A percentile compares a stretch with the other conserved stretches of the same genome.
Conservation (phyloP, 2,329 filamentous ascomycete species). For the Diaporthe batatas region DNA sequence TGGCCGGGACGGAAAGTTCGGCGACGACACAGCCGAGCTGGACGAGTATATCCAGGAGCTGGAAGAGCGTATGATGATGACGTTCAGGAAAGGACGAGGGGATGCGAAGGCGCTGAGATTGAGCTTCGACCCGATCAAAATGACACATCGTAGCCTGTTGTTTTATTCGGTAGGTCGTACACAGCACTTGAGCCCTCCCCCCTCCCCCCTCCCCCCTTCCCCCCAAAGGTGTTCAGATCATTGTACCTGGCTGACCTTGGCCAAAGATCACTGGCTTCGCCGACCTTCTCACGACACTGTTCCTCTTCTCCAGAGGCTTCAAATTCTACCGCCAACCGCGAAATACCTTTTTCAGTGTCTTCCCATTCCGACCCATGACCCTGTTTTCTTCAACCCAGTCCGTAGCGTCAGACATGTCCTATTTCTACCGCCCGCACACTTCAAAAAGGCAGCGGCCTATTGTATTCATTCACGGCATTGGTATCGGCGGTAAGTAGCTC, state of each 20-base stretch:
- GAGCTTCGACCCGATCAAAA: slow-evolving; percentile 43
- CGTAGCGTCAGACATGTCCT: slow-evolving; percentile 59
- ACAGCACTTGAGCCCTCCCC: not conserved
- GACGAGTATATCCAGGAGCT: slow-evolving; percentile 41
- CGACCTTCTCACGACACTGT: slow-evolving; percentile 32
- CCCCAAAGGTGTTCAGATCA: not conserved
- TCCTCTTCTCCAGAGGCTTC: slow-evolving; percentile 40
- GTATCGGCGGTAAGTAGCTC: slow-evolving; percentile 63
- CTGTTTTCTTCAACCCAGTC: not conserved
- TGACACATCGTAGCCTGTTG: slow-evolving; percentile 39
- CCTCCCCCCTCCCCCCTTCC: no score
- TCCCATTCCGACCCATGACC: slow-evolving; percentile 42
- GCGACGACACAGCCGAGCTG: slow-evolving; percentile 38
- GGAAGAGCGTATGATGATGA: slow-evolving; percentile 26
- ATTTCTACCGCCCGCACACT: slow-evolving; percentile 76
- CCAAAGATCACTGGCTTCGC: slow-evolving; percentile 15
- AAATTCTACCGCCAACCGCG: slow-evolving; percentile 44
- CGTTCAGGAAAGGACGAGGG: slow-evolving; percentile 39
- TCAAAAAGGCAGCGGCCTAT: slow-evolving; percentile 69
- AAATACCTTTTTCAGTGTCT: slow-evolving; percentile 43
- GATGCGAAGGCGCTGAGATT: slow-evolving; percentile 42
- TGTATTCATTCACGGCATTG: slow-evolving; percentile 79
- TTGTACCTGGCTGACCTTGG: not conserved
- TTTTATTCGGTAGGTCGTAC: slow-evolving; percentile 40
- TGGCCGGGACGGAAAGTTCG: slow-evolving; percentile 23